Conservation (phyloP, 2,329 filamentous ascomycete species). For the Phialophora chinensis region DNA sequence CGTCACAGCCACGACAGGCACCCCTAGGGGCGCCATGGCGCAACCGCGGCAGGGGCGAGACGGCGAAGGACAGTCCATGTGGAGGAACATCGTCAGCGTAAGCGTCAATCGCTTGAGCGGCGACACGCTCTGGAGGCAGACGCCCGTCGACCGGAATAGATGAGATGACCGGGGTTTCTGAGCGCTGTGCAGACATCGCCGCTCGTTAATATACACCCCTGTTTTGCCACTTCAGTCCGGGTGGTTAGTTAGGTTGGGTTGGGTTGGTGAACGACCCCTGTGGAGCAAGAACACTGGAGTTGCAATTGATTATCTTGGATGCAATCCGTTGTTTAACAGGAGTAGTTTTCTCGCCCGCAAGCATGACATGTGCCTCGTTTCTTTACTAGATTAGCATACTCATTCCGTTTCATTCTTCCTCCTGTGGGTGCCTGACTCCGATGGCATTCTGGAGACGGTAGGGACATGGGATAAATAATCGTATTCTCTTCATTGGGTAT, state of each 20-base stretch:
- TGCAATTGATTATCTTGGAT: slow-evolving; percentile 1
- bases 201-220: not conserved
- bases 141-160: slow-evolving; percentile 37
- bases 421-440: not conserved
- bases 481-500: slow-evolving; percentile 1
- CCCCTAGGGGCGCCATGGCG: not conserved
- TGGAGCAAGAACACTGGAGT: not conserved
- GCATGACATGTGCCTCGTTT: not conserved
- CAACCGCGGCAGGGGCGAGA: slow-evolving; percentile 13
- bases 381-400: not conserved
- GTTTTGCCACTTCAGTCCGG: not conserved
- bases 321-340: not conserved
- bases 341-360: not conserved
- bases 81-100: slow-evolving; percentile 52
- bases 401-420: not conserved
- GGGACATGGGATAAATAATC: not conserved
- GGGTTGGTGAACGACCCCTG: not conserved
- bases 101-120: slow-evolving; percentile 55
- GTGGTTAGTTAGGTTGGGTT: not conserved
- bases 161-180: slow-evolving; percentile 15
- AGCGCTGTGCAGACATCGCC: not conserved
- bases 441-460: too few relatives aligned
- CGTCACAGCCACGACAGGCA: slow-evolving; percentile 32
- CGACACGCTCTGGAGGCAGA: slow-evolving; percentile 46
- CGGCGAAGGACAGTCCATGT: slow-evolving; percentile 47